Evolutionary conservation across 306 rosid genomes (phyloP).

Genomic region (Erythrophleum fordii): DNA sequence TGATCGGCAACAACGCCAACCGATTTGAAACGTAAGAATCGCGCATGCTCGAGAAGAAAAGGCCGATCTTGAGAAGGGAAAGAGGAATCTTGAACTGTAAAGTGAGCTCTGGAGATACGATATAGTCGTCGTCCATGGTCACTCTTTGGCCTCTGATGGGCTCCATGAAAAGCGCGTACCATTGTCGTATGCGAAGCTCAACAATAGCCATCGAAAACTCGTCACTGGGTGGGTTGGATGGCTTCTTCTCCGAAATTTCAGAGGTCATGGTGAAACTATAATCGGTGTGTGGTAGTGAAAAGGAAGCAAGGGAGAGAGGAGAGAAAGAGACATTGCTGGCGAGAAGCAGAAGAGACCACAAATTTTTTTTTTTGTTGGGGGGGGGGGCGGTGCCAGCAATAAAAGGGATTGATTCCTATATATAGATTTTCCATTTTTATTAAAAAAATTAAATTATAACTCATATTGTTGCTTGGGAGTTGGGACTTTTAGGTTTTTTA

Average conservation of each 20-base stretch:
- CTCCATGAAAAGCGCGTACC: not conserved
- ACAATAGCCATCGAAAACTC: not conserved
- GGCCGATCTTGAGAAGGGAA: not conserved
- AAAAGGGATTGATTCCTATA: too few relatives aligned
- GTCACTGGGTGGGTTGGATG: not conserved
- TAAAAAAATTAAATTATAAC: too few relatives aligned
- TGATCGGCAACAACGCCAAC: not conserved
- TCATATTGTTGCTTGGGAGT: too few relatives aligned
- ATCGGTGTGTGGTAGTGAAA: not conserved
- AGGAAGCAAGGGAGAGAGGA: not conserved
- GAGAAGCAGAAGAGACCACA: not conserved
- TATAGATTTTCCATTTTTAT: too few relatives aligned
- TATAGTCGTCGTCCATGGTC: not conserved
- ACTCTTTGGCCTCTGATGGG: not conserved
- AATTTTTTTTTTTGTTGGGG: too few relatives aligned
- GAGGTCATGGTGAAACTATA: not conserved
- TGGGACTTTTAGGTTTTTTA: too few relatives aligned
- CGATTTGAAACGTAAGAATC: not conserved
- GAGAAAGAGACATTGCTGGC: not conserved
- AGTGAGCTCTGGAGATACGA: not conserved
- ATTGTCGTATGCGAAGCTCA: not conserved
- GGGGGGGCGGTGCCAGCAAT: too few relatives aligned
- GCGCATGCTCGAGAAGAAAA: too few relatives aligned
- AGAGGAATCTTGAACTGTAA: conserved; percentile 6
- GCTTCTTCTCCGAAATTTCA: not conserved